Evolutionary conservation across 352 stramenopile genomes (phyloP).

Genomic region (Pythium aristosporum): DNA sequence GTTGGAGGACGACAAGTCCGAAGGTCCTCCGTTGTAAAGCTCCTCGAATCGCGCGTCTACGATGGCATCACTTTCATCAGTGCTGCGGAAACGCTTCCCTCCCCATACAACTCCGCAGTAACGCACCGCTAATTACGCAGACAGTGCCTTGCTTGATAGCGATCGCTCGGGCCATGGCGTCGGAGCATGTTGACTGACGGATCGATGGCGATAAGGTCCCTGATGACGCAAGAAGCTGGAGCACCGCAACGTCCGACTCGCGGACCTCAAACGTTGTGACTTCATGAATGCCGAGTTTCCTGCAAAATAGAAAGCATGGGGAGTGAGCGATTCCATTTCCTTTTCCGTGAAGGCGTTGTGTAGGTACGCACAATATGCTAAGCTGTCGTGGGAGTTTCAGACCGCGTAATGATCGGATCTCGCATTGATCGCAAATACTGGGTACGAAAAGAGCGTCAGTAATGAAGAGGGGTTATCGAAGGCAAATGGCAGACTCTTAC

Average conservation of each 20-base stretch:
- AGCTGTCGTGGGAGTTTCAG: too few relatives aligned
- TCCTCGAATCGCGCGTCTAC: not conserved
- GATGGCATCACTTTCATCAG: not conserved
- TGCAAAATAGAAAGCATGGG: not conserved
- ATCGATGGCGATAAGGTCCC: not conserved
- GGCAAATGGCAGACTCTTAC: too few relatives aligned
- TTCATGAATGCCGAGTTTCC: not conserved
- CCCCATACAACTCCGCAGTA: too few relatives aligned
- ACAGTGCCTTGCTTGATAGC: not conserved
- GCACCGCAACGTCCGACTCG: not conserved
- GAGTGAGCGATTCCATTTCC: too few relatives aligned
- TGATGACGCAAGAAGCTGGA: not conserved
- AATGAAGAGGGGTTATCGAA: too few relatives aligned
- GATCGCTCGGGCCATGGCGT: not conserved
- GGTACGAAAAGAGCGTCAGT: too few relatives aligned
- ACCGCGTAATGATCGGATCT: too few relatives aligned
- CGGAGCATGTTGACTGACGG: not conserved
- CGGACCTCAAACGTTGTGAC: not conserved
- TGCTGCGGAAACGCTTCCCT: not conserved
- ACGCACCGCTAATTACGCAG: not conserved
- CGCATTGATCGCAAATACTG: too few relatives aligned
- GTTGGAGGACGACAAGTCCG: too few relatives aligned
- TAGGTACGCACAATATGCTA: too few relatives aligned
- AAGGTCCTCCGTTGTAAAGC: not conserved
- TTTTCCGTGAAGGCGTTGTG: too few relatives aligned